A percentile compares a stretch with the other conserved stretches of the same genome.
phyloP scores from a whole-genome alignment of 345 rosid species.

The Corchorus capsularis region DNA sequence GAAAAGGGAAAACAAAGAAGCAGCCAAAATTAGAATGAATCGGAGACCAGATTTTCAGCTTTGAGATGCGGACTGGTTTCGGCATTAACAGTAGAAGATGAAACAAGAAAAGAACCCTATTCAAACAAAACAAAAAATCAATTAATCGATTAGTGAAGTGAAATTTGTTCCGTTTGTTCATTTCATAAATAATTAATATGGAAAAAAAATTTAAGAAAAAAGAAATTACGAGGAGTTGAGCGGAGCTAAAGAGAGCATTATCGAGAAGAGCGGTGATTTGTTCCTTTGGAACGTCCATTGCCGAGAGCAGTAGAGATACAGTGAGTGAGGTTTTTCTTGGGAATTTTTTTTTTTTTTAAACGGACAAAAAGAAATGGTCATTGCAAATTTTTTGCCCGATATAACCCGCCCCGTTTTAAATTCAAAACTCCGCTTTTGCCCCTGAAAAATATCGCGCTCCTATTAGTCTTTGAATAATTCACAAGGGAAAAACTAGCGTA shows the following conservation, averaged over 20 bases:
- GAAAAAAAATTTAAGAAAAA: background rate
- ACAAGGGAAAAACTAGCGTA: too few relatives aligned
- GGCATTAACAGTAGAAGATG: conserved; percentile 66
- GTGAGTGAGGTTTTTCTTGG: background rate
- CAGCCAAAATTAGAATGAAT: background rate
- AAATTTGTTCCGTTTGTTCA: background rate
- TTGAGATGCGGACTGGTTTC: conserved; percentile 86
- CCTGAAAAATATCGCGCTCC: background rate
- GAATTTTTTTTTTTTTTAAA: background rate
- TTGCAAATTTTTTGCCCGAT: background rate
- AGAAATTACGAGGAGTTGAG: conserved; percentile 73
- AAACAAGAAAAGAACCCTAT: conserved; percentile 85
- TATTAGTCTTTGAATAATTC: too few relatives aligned
- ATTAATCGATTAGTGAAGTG: background rate
- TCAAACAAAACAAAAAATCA: background rate
- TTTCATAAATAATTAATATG: conserved; percentile 20
- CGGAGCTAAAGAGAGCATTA: conserved; percentile 71
- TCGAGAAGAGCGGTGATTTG: conserved; percentile 78
- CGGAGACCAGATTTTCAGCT: conserved; percentile 78
- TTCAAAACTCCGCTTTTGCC: conserved; percentile 10
- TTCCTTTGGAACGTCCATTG: conserved; percentile 87
- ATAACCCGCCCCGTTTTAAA: conserved; percentile 10
- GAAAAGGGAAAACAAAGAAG: background rate
- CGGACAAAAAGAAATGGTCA: background rate
- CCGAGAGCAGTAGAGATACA: conserved; percentile 1